These are phyloP conservation scores for Ramalina intermedia DNA, from an alignment of 495 filamentous ascomycete species.

Conservation along the genomic window DNA sequence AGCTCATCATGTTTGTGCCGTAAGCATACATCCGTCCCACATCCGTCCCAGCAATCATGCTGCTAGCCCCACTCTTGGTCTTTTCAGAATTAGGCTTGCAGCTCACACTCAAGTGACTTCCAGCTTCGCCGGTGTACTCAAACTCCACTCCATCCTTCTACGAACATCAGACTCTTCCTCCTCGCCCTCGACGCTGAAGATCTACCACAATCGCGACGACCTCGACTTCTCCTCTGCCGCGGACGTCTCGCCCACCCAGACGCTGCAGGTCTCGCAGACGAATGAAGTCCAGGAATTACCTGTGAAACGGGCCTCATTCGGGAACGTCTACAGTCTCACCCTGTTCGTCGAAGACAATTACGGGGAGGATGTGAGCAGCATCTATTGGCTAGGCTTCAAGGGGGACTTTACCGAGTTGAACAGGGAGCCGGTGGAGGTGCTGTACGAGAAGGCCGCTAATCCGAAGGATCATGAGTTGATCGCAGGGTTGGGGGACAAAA, in stretches of 20 bases:
- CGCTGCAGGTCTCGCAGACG: conserved; percentile 62
- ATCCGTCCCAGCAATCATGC: conserved; percentile 1
- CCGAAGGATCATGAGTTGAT: conserved; percentile 63
- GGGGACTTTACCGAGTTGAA: conserved; percentile 81
- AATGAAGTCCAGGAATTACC: conserved; percentile 72
- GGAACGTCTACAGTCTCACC: conserved; percentile 55
- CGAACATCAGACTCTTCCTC: conserved; percentile 54
- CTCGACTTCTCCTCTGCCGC: conserved; percentile 68
- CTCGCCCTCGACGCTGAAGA: conserved; percentile 69
- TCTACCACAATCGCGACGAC: conserved; percentile 74
- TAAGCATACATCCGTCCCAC: conserved; percentile 30
- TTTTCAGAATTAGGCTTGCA: not conserved
- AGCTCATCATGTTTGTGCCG: conserved; percentile 86
- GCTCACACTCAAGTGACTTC: not conserved
- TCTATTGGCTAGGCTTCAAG: conserved; percentile 82
- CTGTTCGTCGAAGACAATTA: conserved; percentile 66
- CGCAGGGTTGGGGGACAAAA: conserved; percentile 28
- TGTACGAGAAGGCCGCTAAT: conserved; percentile 91
- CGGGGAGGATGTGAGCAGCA: conserved; percentile 54
- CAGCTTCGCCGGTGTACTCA: conserved; percentile 88
- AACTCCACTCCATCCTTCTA: conserved; percentile 75
- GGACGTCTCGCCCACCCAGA: conserved; percentile 59
- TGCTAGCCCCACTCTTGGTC: not conserved
- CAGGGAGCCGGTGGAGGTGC: conserved; percentile 64
- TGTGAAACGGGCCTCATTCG: conserved; percentile 78